Evolutionary conservation across 306 rosid genomes (phyloP), one percentile per base, ranked within the genome.

Genomic region (Corylus avellana): DNA sequence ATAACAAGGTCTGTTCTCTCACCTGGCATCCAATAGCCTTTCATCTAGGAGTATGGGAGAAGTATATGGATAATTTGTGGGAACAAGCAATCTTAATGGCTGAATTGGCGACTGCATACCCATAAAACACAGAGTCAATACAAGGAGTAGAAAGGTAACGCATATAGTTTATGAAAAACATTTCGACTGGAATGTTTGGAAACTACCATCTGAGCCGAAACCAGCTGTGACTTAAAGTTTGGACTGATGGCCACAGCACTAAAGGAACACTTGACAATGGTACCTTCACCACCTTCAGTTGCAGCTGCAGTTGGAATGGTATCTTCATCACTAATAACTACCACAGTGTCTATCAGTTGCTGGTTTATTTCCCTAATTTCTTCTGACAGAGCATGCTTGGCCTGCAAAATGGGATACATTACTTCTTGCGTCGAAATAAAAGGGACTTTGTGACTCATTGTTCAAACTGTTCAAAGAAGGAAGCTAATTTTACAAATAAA

Each of bases 311-410:
- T 42, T 74, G 57, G 53, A 70, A 35, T 54, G 75, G 47, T 70
- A 20, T 70, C 70, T 69, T 72, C 83, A 69, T 74, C 88, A 74
- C 57, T 18, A 29, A 84, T 35, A 64, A 84, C 81, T 35, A 84
- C 68, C 75, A 74, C 85, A 47, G 78, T 44, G 54, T 85, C 88
- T 8, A 85, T 56, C 78, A 87, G 27, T 53, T 8, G 58, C 29
- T 74, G 76, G 83, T 87, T 87, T 59, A 82, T 83, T 55, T 51
- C 75, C 75, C 62, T 75, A 74, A 87, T 82, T 80, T 87, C 90
- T 77, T 78, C 79, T 29, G 77, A 59, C 54, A 87, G 35, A 70
- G 64, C 17, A 56, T 1, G 14, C 47, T 70, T 84, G 75, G 32
- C 86, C 90, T 87, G 81, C 79, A 18, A 64, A 59, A 20, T 76